Evolutionary conservation across 495 filamentous ascomycete genomes (phyloP).

Genomic region (Aspergillus carlsbadensis): DNA sequence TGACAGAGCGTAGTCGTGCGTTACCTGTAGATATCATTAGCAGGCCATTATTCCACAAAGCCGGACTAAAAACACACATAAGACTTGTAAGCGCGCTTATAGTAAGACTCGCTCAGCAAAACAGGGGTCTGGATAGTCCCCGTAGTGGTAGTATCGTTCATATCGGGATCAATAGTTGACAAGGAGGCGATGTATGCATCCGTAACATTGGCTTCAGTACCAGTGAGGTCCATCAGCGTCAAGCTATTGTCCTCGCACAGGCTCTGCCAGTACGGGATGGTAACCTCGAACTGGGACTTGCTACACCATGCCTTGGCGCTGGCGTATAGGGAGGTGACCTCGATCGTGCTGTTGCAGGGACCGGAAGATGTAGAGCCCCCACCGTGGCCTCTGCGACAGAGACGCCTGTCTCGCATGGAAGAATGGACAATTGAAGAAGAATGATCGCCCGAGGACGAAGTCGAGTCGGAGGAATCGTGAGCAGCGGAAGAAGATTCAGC

Average conservation of each 20-base stretch:
- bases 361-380: neutral
- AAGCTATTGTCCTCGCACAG: slow-evolving; percentile 3
- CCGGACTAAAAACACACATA: neutral
- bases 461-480: no score
- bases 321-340: slow-evolving; percentile 8
- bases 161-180: slow-evolving; percentile 6
- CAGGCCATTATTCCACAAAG: neutral
- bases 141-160: slow-evolving; percentile 5
- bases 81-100: slow-evolving; percentile 12
- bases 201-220: neutral
- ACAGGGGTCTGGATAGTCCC: slow-evolving; percentile 6
- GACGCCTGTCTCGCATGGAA: no score
- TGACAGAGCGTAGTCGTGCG: slow-evolving; percentile 5
- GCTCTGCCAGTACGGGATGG: slow-evolving; percentile 6
- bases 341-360: slow-evolving; percentile 1
- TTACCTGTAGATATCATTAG: neutral
- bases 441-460: no score
- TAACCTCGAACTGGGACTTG: neutral
- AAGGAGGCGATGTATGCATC: slow-evolving; percentile 7
- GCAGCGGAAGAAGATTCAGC: no score
- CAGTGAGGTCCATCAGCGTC: neutral
- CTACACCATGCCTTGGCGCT: slow-evolving; percentile 13
- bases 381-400: neutral
- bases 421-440: no score
- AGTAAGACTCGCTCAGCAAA: slow-evolving; percentile 5